Evolutionary conservation across 2,329 filamentous ascomycete species (phyloP).

Genomic region (Fusarium goolgardi): DNA sequence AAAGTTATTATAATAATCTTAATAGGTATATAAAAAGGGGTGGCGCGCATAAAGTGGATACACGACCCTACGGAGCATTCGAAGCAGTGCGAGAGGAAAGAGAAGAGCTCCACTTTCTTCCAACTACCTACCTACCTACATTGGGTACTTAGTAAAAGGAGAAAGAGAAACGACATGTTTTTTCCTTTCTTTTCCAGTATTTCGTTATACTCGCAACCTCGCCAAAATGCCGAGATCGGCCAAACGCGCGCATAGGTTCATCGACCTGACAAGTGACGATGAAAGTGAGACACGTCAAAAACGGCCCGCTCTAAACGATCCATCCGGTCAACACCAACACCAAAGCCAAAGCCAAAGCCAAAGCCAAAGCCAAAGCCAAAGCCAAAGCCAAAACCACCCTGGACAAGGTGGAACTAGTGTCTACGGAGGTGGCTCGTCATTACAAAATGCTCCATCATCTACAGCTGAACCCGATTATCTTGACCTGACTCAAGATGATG

Average conservation of each 20-base stretch:
- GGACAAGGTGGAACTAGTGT: slow-evolving; percentile 38
- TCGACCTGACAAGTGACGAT: slow-evolving; percentile 58
- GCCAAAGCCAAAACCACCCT: slow-evolving; percentile 17
- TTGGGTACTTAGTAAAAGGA: background rate
- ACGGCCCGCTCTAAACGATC: slow-evolving; percentile 39
- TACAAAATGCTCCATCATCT: slow-evolving; percentile 32
- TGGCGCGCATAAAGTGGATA: too few species aligned
- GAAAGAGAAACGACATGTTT: background rate
- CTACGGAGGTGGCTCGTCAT: slow-evolving; percentile 22
- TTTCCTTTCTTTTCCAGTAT: background rate
- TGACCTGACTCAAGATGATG: slow-evolving; percentile 59
- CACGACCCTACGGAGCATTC: background rate
- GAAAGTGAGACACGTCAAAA: slow-evolving; percentile 43
- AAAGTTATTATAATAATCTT: too few species aligned
- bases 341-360: slow-evolving; percentile 19
- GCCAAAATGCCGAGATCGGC: slow-evolving; percentile 33
- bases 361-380: slow-evolving; percentile 8
- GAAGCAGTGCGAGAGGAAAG: slow-evolving; percentile 1
- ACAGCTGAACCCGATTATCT: slow-evolving; percentile 54
- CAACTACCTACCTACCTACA: background rate
- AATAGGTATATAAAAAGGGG: too few species aligned
- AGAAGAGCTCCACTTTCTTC: background rate
- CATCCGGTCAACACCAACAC: slow-evolving; percentile 4
- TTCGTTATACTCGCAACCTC: background rate
- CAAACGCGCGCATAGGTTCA: slow-evolving; percentile 54